Evolutionary conservation across 257 asterid species (phyloP).

Genomic region (Asclepias syriaca): DNA sequence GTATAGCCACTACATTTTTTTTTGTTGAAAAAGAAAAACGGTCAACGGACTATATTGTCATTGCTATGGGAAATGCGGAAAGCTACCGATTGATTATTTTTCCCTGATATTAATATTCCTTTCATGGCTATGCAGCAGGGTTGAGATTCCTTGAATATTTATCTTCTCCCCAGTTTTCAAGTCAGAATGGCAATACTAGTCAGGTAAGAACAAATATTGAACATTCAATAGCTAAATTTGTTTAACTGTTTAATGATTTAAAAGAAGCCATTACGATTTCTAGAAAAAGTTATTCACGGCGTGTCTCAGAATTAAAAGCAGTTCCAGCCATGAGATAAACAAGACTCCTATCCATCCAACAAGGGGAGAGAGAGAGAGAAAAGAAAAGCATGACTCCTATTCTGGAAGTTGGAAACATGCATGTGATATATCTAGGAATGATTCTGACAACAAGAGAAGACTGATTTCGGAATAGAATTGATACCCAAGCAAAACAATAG

Average conservation of each 20-base stretch:
- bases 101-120: neutral
- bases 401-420: neutral
- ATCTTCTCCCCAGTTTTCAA: neutral
- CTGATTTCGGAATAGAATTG: neutral
- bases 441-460: too few relatives aligned
- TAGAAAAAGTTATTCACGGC: neutral
- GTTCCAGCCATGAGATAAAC: neutral
- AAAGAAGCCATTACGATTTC: neutral
- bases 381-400: too few relatives aligned
- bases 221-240: neutral
- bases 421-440: too few relatives aligned
- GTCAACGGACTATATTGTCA: neutral
- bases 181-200: neutral
- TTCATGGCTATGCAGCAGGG: constrained; percentile 2
- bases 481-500: constrained; percentile 71
- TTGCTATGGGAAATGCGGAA: neutral
- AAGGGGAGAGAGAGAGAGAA: too few relatives aligned
- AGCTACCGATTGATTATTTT: neutral
- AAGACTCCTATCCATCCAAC: neutral
- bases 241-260: neutral
- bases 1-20: neutral
- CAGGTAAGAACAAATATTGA: neutral
- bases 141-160: neutral
- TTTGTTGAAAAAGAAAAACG: neutral
- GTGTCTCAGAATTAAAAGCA: neutral